Conservation (phyloP, 805 yeast species). For the Candida oleophila region DNA sequence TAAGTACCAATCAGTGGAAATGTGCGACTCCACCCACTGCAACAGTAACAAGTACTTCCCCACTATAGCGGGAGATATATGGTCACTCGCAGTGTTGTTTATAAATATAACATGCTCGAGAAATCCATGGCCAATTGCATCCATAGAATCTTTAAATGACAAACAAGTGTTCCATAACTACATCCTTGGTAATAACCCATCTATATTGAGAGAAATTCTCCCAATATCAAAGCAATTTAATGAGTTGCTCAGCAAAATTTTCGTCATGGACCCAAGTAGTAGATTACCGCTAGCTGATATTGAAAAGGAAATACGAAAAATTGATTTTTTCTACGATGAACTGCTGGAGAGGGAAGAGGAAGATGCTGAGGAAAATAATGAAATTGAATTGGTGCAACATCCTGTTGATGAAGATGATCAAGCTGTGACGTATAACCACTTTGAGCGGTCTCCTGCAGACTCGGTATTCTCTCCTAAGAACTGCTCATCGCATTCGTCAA, state of each 20-base stretch:
- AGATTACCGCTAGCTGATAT: conserved; percentile 42
- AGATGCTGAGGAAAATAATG: not conserved
- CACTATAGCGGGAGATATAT: conserved; percentile 76
- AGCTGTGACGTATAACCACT: not conserved
- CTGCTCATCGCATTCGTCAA: not conserved
- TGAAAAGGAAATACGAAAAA: conserved; percentile 32
- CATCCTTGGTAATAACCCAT: conserved; percentile 43
- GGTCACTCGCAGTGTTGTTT: conserved; percentile 77
- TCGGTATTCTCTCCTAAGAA: not conserved
- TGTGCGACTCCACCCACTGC: conserved; percentile 16
- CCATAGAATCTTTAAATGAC: conserved; percentile 48
- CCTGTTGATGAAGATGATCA: too few relatives aligned
- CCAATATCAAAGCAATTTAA: conserved; percentile 70
- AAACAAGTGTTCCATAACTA: conserved; percentile 60
- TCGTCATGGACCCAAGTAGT: conserved; percentile 48
- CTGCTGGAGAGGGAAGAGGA: not conserved
- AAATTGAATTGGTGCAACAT: too few relatives aligned
- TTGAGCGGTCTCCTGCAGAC: not conserved
- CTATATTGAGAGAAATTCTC: conserved; percentile 60
- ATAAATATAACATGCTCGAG: conserved; percentile 79
- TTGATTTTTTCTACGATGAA: conserved; percentile 31
- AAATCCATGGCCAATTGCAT: conserved; percentile 89
- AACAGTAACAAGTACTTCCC: conserved; percentile 47
- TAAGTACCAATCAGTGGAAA: conserved; percentile 19
- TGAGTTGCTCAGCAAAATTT: conserved; percentile 45